Evolutionary conservation across 129 eudicot species (phyloP), one percentile per base, ranked within the genome.

Genomic region (Flaveria trinervia): DNA sequence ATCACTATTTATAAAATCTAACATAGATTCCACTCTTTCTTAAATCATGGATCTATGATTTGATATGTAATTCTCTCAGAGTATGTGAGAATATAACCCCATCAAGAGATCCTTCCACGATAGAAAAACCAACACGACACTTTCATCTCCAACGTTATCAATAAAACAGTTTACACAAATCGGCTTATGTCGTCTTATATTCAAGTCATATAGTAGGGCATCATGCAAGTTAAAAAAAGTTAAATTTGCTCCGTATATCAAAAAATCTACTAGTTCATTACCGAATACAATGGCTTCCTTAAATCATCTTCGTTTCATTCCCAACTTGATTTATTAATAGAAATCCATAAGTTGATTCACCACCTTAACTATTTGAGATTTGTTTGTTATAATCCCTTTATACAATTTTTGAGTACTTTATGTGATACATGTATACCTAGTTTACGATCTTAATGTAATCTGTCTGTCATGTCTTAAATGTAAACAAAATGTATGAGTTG

Each of bases 81-180:
- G n/a, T 20, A 84, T 70, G 41, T 79, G 85, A 36, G 30, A 88
- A 85, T 28, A 57, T 39, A 69, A 85, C 67, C 12, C 89, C 92
- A 23, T 74, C 55, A 3, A 26, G 8, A 52, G 16, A 15, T 68
- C 49, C 51, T 76, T 66, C 2, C 72, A 72, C 26, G 79, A 81
- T 0, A 88, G 89, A 81, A 83, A 90, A 57, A 90, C 96, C 83
- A 93, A 76, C 77, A 93, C 91, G 9, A 82, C 85, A 72, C 98
- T 97, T 73, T 84, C 85, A 5, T 88, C 97, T 36, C 98, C 98
- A 73, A 93, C 55, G 13, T 86, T 87, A 80, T 93, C 91, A 9
- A 93, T 69, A 12, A 46, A 18, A 70, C 77, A 93, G 28, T 84
- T 82, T 18, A 91, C 97, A 20, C 62, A 43, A 51, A 68, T 65